A percentile compares a stretch with the other conserved stretches of the same genome.
Conservation (phyloP, 2,329 filamentous ascomycete genomes). For the Pseudocercospora pini-densiflorae region DNA sequence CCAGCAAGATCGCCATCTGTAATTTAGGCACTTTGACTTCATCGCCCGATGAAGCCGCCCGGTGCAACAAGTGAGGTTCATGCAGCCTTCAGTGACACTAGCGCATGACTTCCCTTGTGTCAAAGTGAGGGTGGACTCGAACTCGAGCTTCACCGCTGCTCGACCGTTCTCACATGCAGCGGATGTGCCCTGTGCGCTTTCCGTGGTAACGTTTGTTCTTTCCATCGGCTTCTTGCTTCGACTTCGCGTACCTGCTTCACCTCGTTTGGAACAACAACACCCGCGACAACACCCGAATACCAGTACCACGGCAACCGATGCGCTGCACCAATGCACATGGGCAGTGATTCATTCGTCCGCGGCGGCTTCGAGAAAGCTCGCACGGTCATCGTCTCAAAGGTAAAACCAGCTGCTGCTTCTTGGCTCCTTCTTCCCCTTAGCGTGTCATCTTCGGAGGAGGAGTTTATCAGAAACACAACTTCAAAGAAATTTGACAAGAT, state of each 20-base stretch:
- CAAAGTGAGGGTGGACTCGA: not conserved
- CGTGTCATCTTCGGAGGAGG: not conserved
- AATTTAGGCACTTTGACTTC: not conserved
- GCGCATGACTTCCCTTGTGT: not conserved
- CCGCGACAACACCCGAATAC: not conserved
- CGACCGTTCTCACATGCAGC: slow-evolving; percentile 7
- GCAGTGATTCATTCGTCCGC: slow-evolving; percentile 2
- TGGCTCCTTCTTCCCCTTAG: not conserved
- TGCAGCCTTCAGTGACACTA: not conserved
- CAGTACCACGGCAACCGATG: not conserved
- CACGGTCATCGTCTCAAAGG: not conserved
- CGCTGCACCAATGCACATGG: not conserved
- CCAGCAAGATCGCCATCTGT: not conserved
- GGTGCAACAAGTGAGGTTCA: not conserved
- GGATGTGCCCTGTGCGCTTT: not conserved
- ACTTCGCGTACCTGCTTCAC: slow-evolving; percentile 1
- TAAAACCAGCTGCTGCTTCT: not conserved
- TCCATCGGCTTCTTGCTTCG: not conserved
- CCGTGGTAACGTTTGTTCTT: not conserved
- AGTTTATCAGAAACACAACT: not conserved
- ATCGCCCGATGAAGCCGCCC: not conserved
- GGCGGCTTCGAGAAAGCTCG: slow-evolving; percentile 22
- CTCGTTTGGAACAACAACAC: slow-evolving; percentile 8
- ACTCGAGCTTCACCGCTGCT: slow-evolving; percentile 3
- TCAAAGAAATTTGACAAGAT: slow-evolving; percentile 14